Conservation (phyloP, 371 early-diverging fungal genomes). For the Mucor saturninus region DNA sequence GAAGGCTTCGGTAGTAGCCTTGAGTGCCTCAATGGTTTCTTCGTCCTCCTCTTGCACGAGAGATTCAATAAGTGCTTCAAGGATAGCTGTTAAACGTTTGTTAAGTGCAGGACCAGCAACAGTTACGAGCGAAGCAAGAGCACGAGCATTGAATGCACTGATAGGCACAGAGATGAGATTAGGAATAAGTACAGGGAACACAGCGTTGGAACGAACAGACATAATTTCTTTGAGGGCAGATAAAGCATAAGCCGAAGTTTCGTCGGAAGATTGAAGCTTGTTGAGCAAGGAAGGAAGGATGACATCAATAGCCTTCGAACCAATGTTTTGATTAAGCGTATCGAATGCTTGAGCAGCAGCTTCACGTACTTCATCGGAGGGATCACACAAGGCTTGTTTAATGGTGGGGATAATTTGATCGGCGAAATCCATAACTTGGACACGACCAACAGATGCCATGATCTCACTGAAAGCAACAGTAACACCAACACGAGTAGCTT, state of each 20-base stretch:
- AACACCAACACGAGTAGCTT: conserved; percentile 85
- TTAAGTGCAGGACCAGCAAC: conserved; percentile 90
- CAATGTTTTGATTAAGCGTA: conserved; percentile 87
- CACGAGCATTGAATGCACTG: conserved; percentile 89
- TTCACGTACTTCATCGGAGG: conserved; percentile 84
- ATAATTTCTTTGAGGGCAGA: conserved; percentile 96
- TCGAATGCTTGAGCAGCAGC: conserved; percentile 96
- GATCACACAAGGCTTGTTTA: conserved; percentile 80
- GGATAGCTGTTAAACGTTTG: conserved; percentile 77
- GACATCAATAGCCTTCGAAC: conserved; percentile 89
- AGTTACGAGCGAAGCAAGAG: conserved; percentile 86
- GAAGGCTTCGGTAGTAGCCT: conserved; percentile 68
- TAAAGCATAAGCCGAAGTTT: conserved; percentile 75
- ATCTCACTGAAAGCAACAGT: conserved; percentile 93
- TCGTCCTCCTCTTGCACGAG: conserved; percentile 66
- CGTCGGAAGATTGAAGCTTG: conserved; percentile 73
- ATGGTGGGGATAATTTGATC: conserved; percentile 81
- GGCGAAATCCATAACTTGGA: conserved; percentile 84
- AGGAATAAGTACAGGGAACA: conserved; percentile 96
- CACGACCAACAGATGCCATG: conserved; percentile 83
- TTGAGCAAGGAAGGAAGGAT: conserved; percentile 88
- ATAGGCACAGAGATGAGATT: conserved; percentile 90
- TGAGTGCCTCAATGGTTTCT: conserved; percentile 70
- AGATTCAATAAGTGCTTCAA: conserved; percentile 83
- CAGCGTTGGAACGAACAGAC: conserved; percentile 92